Base-by-base conservation (phyloP, 306 rosid genomes). In the Inga leiocalycina region DNA sequence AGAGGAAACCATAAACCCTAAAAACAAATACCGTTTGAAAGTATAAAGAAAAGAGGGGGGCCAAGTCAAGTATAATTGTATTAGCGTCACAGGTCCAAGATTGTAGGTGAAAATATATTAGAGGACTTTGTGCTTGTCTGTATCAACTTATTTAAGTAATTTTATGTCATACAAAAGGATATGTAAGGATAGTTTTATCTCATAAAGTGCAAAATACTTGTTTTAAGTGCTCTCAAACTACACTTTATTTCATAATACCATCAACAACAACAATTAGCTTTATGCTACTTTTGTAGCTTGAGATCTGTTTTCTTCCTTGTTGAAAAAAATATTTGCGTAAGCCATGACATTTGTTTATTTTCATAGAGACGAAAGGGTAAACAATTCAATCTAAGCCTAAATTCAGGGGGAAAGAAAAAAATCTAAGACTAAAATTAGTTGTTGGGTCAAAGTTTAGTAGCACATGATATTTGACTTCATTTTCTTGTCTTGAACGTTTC, bases 1-100 rank as follows among this genome's bases (percentile, higher is more conserved):
- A 39, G 0, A 8, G 0, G 8, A 39, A 39, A 0, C 8, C 0
- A 39, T 8, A 0, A 39, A 39, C 6, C 43, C 1, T 5, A 5
- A 37, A 37, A 5, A 6, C 1, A 4, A 5, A 37, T 37, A 5
- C 41, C 1, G 3, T 7, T 37, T 37, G 41, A 37, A 37, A 37
- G 7, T 37, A 5, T 37, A 37, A 37, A 37, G 0, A 37, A 37
- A 5, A 39, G 6, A 6, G 4, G 8, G 13, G 17, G 52, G 15
- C 52, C 17, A 3, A 46, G 52, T 46, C 52, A 13, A 46, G 1
- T 3, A 46, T 12, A 46, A 1, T 3, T 10, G 24, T 56, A 20
- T 20, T 56, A 56, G 1, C 8, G 11, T 20, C 62, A 56, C 0
- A 6, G 27, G 62, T 24, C 62, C 27, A 56, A 56, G 62, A 56